Evolutionary conservation across 225 moss, liverwort and hornwort species (phyloP).

Genomic region (Physcomitrellopsis africana): DNA sequence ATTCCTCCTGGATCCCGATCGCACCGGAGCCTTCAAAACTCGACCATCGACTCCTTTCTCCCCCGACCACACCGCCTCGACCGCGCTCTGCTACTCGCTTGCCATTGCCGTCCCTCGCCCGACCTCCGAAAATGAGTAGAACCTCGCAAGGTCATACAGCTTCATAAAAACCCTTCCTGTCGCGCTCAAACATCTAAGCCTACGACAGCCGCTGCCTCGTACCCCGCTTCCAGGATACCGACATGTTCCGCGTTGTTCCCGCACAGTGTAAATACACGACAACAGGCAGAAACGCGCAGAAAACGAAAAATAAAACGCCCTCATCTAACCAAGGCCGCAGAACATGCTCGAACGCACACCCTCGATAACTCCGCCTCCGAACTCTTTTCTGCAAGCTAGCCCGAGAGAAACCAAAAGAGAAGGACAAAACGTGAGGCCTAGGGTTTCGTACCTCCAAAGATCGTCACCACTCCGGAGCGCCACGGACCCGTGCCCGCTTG

Average conservation of each 20-base stretch:
- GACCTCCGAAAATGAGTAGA: not conserved
- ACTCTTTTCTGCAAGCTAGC: not conserved
- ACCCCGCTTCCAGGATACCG: not conserved
- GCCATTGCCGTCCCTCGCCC: not conserved
- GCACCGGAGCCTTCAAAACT: slow-evolving; percentile 2
- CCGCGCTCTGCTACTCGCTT: slow-evolving; percentile 7
- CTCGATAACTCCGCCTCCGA: slow-evolving; percentile 1
- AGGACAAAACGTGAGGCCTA: slow-evolving; percentile 16
- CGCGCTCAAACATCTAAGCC: slow-evolving; percentile 11
- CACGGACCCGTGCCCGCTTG: slow-evolving; percentile 7
- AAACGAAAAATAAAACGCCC: not conserved
- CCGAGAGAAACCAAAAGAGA: too few species aligned
- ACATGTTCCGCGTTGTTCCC: not conserved
- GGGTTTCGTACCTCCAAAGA: slow-evolving; percentile 35
- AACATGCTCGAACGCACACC: not conserved
- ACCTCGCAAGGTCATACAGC: not conserved
- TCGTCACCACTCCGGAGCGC: slow-evolving; percentile 6
- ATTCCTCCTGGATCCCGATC: not conserved
- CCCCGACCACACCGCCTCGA: slow-evolving; percentile 8
- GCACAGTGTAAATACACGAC: not conserved
- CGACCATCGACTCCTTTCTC: not conserved
- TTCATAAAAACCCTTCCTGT: not conserved
- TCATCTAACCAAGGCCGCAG: not conserved
- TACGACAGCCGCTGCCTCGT: not conserved
- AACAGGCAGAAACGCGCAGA: too few species aligned